Evolutionary conservation across 371 early-diverging fungal species (phyloP).

Genomic region (Blakeslea trispora): DNA sequence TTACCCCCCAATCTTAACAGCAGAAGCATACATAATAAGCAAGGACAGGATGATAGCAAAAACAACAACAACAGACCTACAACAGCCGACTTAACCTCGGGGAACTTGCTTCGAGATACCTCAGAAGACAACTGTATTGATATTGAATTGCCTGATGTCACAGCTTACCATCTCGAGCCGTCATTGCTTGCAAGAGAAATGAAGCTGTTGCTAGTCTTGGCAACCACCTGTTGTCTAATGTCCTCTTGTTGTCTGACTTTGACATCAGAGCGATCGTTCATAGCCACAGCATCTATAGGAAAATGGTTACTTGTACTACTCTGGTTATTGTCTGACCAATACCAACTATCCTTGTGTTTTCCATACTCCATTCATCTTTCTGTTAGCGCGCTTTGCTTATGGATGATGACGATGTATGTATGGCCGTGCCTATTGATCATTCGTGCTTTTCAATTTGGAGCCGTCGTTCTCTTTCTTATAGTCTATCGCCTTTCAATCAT

Average conservation of each 20-base stretch:
- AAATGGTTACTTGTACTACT: neutral
- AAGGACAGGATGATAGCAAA: neutral
- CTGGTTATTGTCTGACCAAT: neutral
- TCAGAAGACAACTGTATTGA: slow-evolving; percentile 14
- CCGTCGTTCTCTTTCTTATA: neutral
- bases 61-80: slow-evolving; percentile 19
- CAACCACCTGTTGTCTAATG: neutral
- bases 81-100: slow-evolving; percentile 31
- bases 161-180: neutral
- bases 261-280: neutral
- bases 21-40: slow-evolving; percentile 4
- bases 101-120: slow-evolving; percentile 27
- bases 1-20: slow-evolving; percentile 14
- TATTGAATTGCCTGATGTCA: slow-evolving; percentile 11
- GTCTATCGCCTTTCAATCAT: slow-evolving; percentile 2
- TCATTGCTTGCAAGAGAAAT: neutral
- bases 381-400: neutral
- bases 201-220: no score
- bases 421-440: neutral
- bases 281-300: neutral
- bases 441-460: no score
- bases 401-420: neutral
- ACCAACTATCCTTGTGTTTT: neutral
- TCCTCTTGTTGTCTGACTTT: neutral
- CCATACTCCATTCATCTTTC: neutral